Percentiles rank a stretch among this genome's conserved stretches.
Evolutionary conservation across 331 rosid species (phyloP).

Genomic region (Saraca asoca): DNA sequence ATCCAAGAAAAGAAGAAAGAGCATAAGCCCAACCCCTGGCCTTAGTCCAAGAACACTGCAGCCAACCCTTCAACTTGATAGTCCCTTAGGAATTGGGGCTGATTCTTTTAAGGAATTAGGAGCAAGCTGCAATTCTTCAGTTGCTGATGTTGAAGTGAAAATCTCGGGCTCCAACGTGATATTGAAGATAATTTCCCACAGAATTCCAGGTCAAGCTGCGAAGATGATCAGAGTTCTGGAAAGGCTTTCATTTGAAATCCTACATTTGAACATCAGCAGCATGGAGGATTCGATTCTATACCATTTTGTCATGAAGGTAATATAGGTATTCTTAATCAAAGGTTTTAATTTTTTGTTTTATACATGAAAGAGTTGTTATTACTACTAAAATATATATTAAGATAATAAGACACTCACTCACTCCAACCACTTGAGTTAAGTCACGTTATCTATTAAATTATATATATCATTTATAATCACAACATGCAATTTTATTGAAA

Average conservation of each 20-base stretch:
- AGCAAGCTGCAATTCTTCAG: constrained; percentile 81
- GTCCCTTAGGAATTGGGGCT: constrained; percentile 36
- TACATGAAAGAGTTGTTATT: too few species aligned
- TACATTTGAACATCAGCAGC: constrained; percentile 86
- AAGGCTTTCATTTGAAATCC: constrained; percentile 78
- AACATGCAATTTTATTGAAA: too few species aligned
- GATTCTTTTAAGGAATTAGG: constrained; percentile 58
- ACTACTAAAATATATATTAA: too few species aligned
- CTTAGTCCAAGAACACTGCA: constrained; percentile 58
- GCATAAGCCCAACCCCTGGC: constrained; percentile 86
- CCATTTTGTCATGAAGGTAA: constrained; percentile 87
- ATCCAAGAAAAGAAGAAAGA: constrained; percentile 83
- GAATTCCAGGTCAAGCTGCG: constrained; percentile 65
- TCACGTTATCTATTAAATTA: too few species aligned
- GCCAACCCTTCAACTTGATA: constrained; percentile 39
- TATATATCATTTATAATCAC: too few species aligned
- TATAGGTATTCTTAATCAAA: background rate
- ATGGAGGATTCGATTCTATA: constrained; percentile 83
- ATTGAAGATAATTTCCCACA: constrained; percentile 64
- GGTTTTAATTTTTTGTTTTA: too few species aligned
- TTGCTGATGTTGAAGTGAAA: constrained; percentile 90
- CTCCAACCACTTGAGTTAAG: too few species aligned
- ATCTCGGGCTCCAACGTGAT: constrained; percentile 79
- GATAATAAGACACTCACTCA: too few species aligned
- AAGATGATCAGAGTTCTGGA: constrained; percentile 73